Base-by-base conservation (phyloP, 768 basidiomycete species). In the Neoboletus brunneissimus region DNA sequence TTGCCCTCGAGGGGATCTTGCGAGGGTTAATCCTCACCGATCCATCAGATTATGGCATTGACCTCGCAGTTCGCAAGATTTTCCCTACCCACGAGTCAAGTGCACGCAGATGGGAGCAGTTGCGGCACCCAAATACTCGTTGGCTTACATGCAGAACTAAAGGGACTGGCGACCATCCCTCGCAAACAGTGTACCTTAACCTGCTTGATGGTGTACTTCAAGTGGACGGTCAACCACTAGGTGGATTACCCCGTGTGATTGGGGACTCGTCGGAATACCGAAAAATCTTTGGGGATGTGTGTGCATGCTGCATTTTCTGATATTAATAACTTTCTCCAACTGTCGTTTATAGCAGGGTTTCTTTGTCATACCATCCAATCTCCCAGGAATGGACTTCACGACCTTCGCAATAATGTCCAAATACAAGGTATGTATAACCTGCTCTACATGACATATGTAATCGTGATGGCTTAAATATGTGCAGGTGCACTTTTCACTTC, bases 111-210 rank as follows among this genome's bases (percentile, higher is more conserved):
- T 68, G 67, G 64, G 12, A 32, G 15, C 25, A 22, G 10, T 12
- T 59, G 5, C 5, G 16, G 4, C 5, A 29, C 31, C 44, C 52
- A 5, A 58, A 61, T 16, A 2, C 54, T n/a, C 41, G 59, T 40
- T 67, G 67, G 67, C 15, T 67, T 20, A 44, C 42, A 9, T 51
- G 55, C 11, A 18, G 38, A 13, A 64, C 60, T 2, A 16, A 45
- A 2, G 27, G 0, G 2, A 32, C 27, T 0, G 13, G 0, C 2
- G 35, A 27, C 15, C 54, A 50, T 25, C 47, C 23, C 11, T 59
- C 40, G 20, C 20, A 13, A 41, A 22, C 40, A 20, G 11, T 41
- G 5, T 20, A 41, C 11, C 12, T 41, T 10, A 60, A 69, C 34
- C 2, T 69, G 12, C 49, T 63, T 0, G 46, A 58, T 23, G 67